Percentiles rank a stretch among this genome's conserved stretches.
Evolutionary conservation across 2,329 filamentous ascomycete genomes (phyloP).

Genomic region (Fusarium luffae): DNA sequence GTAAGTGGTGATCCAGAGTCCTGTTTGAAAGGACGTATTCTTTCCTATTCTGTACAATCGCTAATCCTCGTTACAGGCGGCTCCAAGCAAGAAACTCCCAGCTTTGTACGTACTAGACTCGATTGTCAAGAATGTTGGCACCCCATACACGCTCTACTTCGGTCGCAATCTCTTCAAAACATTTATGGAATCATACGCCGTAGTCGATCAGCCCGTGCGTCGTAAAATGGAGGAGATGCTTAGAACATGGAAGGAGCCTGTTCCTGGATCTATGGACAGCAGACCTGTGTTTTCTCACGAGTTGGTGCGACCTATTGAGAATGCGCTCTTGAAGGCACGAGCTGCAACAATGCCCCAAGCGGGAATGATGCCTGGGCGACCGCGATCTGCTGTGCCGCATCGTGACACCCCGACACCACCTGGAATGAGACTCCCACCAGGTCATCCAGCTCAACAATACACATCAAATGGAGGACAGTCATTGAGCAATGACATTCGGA

Average conservation of each 20-base stretch:
- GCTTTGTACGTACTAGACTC: constrained; percentile 98
- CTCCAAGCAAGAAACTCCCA: constrained; percentile 88
- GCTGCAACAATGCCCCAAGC: constrained; percentile 68
- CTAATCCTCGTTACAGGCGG: constrained; percentile 72
- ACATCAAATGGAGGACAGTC: constrained; percentile 53
- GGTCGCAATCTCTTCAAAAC: constrained; percentile 91
- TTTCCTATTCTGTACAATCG: not conserved
- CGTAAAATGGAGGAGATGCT: constrained; percentile 97
- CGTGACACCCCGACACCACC: constrained; percentile 82
- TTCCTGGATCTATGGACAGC: constrained; percentile 92
- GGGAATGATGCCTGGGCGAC: constrained; percentile 58
- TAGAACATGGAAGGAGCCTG: constrained; percentile 97
- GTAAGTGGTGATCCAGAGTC: constrained; percentile 66
- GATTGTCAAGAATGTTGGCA: constrained; percentile 98
- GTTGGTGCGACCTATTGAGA: constrained; percentile 90
- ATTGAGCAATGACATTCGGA: constrained; percentile 85
- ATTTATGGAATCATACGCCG: constrained; percentile 95
- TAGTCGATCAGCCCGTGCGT: constrained; percentile 84
- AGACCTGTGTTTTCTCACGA: constrained; percentile 91
- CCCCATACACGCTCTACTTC: constrained; percentile 95
- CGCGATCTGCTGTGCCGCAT: constrained; percentile 67
- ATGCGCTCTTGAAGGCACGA: constrained; percentile 85
- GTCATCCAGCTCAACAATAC: constrained; percentile 46
- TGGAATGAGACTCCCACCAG: constrained; percentile 50
- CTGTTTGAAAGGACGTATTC: too few relatives aligned